Percentiles rank a stretch among this genome's conserved stretches.
phyloP scores from a whole-genome alignment of 768 basidiomycete species.

The Termitomyces sp. region DNA sequence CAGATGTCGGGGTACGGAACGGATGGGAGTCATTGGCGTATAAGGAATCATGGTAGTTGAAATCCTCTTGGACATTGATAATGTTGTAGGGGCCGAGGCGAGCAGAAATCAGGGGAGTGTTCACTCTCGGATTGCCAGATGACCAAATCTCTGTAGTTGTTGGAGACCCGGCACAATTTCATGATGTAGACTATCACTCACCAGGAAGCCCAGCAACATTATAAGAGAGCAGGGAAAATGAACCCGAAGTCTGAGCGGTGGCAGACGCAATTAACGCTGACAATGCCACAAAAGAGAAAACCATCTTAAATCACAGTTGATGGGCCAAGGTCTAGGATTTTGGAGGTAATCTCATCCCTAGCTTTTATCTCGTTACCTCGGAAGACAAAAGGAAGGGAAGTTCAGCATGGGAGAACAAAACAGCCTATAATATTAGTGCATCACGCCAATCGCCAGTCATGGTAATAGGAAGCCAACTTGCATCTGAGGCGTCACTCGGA shows the following conservation, averaged over 20 bases:
- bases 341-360: background rate
- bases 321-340: background rate
- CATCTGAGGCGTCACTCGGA: background rate
- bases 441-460: background rate
- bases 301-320: background rate
- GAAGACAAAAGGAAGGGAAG: background rate
- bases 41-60: constrained; percentile 31
- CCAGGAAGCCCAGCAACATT: constrained; percentile 30
- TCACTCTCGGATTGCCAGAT: constrained; percentile 20
- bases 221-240: constrained; percentile 22
- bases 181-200: constrained; percentile 3
- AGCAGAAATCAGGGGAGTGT: constrained; percentile 26
- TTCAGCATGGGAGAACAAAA: background rate
- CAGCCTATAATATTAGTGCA: background rate
- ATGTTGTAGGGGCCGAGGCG: constrained; percentile 26
- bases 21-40: constrained; percentile 29
- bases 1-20: constrained; percentile 31
- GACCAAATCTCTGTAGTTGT: constrained; percentile 19
- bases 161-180: background rate
- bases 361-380: constrained; percentile 1
- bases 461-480: background rate
- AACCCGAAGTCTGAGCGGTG: constrained; percentile 18
- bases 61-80: constrained; percentile 31
- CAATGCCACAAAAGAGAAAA: background rate
- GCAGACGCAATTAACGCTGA: background rate